A percentile compares a stretch with the other conserved stretches of the same genome.
These are phyloP conservation scores for Cornus florida DNA, from an alignment of 148 eudicot genomes.

Conservation along the genomic window DNA sequence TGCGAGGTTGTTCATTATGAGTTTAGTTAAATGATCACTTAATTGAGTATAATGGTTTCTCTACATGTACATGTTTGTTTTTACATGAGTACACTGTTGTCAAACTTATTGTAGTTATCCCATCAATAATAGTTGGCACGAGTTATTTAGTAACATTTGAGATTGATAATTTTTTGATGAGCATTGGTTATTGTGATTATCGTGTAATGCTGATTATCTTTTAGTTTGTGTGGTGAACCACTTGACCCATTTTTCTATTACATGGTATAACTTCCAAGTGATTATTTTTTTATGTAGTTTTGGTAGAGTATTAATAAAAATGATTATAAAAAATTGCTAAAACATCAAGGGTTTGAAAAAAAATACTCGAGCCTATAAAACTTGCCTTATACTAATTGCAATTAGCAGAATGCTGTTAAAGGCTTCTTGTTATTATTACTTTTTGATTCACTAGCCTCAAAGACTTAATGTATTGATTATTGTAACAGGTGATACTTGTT, in stretches of 20 bases:
- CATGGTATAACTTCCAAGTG: too few species aligned
- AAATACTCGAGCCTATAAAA: background rate
- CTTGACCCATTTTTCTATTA: background rate
- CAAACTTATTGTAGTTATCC: background rate
- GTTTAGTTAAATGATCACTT: too few species aligned
- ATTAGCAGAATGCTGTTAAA: background rate
- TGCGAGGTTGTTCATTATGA: background rate
- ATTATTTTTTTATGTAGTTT: too few species aligned
- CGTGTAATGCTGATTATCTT: background rate
- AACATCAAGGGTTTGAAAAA: background rate
- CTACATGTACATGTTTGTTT: background rate
- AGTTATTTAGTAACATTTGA: background rate
- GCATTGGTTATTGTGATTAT: background rate
- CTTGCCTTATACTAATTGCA: background rate
- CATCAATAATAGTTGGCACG: background rate
- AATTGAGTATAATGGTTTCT: too few species aligned
- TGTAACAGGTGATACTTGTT: conserved; percentile 56
- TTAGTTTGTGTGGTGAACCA: background rate
- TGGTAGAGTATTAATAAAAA: too few species aligned
- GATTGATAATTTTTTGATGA: background rate
- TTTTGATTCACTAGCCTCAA: background rate
- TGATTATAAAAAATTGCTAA: background rate
- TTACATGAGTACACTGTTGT: background rate
- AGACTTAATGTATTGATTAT: conserved; percentile 1
- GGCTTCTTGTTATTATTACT: background rate